Conservation (phyloP, 176 grass and related monocot genomes). For the Cenchrus purpureus region DNA sequence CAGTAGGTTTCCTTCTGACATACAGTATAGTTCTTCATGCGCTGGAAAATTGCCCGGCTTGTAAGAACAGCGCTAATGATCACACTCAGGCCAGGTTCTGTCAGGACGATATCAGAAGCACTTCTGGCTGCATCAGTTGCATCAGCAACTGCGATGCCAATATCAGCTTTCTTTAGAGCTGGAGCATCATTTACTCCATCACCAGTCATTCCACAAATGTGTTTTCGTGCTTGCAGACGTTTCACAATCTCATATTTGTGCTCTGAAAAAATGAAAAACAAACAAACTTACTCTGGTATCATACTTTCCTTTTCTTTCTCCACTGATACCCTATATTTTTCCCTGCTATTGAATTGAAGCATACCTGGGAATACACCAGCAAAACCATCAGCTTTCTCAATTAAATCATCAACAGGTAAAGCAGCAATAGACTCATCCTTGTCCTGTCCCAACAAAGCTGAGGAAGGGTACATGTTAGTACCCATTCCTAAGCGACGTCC, state of each 20-base stretch:
- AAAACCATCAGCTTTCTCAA: conserved; percentile 49
- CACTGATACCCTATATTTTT: background rate
- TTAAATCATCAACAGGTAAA: conserved; percentile 41
- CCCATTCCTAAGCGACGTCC: conserved; percentile 38
- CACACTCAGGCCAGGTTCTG: conserved; percentile 43
- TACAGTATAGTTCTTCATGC: conserved; percentile 51
- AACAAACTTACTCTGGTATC: background rate
- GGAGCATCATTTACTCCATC: conserved; percentile 48
- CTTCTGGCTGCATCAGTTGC: conserved; percentile 44
- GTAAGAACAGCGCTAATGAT: conserved; percentile 45
- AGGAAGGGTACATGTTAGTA: conserved; percentile 48
- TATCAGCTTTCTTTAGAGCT: conserved; percentile 42
- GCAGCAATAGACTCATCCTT: conserved; percentile 37
- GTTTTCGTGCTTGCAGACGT: conserved; percentile 31
- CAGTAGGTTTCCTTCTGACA: background rate
- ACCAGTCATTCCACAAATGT: conserved; percentile 46
- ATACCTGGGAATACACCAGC: conserved; percentile 44
- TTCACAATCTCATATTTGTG: conserved; percentile 49
- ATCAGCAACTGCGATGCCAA: conserved; percentile 45
- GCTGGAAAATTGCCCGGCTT: conserved; percentile 36
- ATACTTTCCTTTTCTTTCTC: background rate
- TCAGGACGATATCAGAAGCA: conserved; percentile 41
- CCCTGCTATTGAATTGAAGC: background rate
- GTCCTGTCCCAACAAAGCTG: conserved; percentile 38
- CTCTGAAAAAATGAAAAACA: background rate